Base-by-base conservation (phyloP, 805 yeast genomes). In the Schizosaccharomyces lindneri region DNA sequence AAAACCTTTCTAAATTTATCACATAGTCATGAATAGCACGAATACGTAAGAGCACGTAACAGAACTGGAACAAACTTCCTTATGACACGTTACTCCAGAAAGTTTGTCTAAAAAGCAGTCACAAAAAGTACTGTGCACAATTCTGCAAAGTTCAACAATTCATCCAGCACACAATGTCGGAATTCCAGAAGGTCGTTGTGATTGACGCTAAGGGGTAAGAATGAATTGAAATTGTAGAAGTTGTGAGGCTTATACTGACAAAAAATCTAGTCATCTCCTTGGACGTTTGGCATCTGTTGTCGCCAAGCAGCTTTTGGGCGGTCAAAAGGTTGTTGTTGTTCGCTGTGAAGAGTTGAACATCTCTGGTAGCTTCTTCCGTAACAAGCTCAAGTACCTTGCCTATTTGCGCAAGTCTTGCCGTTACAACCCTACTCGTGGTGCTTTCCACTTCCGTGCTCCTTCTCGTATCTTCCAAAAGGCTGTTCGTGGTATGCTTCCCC, bases 391-490 rank as follows among this genome's bases (percentile, higher is more conserved):
- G 67, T 93, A 88, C 90, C 97, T 89, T 79, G 99, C 94, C 77
- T 93, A 89, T 88, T 85, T 93, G 79, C 89, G 98, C 84, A 93
- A 93, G 84, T 86, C 94, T 73, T 89, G 98, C 76, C 85, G 95
- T 81, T 93, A 78, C 89, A 93, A 93, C 95, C 88, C 88, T 81
- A 84, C 82, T 74, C 85, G 88, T 78, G 99, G 98, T 81, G 97
- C 97, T 74, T 93, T 90, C 97, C 99, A 93, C 79, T 93, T 93
- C 95, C 93, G 97, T 81, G 99, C 99, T 67, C 99, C 99, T 78
- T 89, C 97, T 67, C 88, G 97, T 81, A 90, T 93, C 79, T 88
- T 93, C 80, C 89, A 89, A 93, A 93, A 93, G 85, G 97, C 99
- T 74, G 79, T 93, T 76, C 86, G 95, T 77, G 99, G 99, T 81